Evolutionary conservation across 2,329 filamentous ascomycete species (phyloP).

Genomic region (Aureobasidium sp.): DNA sequence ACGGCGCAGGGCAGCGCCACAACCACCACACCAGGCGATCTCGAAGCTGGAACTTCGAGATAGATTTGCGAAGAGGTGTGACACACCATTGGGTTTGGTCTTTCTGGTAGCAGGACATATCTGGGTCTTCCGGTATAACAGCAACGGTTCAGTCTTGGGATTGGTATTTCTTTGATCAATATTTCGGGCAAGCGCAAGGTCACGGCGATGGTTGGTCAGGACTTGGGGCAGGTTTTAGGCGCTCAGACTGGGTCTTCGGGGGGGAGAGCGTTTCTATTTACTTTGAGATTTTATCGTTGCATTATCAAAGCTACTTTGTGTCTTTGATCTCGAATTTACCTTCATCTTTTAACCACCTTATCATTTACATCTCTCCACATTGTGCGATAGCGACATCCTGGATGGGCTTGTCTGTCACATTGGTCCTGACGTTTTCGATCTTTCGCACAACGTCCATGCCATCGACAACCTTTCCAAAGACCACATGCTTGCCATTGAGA

Average conservation of each 20-base stretch:
- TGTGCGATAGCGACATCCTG: constrained; percentile 75
- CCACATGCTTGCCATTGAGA: constrained; percentile 86
- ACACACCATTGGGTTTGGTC: background rate
- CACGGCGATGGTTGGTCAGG: background rate
- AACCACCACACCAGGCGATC: constrained; percentile 17
- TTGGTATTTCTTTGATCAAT: background rate
- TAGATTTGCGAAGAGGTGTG: background rate
- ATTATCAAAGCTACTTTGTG: background rate
- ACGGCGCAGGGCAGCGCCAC: constrained; percentile 1
- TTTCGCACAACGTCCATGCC: constrained; percentile 87
- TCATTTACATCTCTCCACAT: constrained; percentile 79
- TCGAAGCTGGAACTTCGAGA: constrained; percentile 21
- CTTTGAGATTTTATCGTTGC: background rate
- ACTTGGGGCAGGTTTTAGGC: background rate
- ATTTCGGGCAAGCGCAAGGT: background rate
- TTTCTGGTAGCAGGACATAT: background rate
- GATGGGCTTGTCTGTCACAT: constrained; percentile 65
- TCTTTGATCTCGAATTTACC: background rate
- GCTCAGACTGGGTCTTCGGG: background rate
- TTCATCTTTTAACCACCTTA: background rate
- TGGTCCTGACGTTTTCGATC: constrained; percentile 82
- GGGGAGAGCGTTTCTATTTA: background rate
- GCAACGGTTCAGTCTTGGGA: background rate
- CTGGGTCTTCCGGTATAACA: constrained; percentile 1
- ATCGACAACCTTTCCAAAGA: constrained; percentile 84